Conservation (phyloP, 1,284 basidiomycete species). For the Hemileia vastatrix region DNA sequence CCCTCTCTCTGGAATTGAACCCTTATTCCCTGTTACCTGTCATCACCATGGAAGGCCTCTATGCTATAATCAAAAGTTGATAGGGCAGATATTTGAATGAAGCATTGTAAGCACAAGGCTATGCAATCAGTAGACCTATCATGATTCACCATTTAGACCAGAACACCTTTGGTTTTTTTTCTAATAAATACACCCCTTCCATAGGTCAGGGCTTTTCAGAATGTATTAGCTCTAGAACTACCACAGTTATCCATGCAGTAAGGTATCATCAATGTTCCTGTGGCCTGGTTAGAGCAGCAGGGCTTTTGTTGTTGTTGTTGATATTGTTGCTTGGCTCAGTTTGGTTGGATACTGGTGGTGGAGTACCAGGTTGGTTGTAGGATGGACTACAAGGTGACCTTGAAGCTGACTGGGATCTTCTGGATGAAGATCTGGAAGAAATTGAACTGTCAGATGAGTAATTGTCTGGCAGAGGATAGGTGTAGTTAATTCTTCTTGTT, state of each 20-base stretch:
- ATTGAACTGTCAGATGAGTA: too few species aligned
- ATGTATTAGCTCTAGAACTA: constrained; percentile 59
- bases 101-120: constrained; percentile 53
- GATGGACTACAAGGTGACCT: too few species aligned
- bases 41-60: constrained; percentile 52
- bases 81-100: constrained; percentile 57
- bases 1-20: constrained; percentile 48
- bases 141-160: constrained; percentile 54
- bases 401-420: too few species aligned
- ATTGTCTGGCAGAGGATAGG: too few species aligned
- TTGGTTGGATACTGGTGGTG: too few species aligned
- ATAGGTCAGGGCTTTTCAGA: constrained; percentile 53
- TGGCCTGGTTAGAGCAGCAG: too few species aligned
- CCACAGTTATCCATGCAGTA: constrained; percentile 58
- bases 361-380: too few species aligned
- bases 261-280: constrained; percentile 54
- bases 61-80: constrained; percentile 55
- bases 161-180: constrained; percentile 55
- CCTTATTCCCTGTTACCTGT: constrained; percentile 56
- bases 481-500: too few species aligned
- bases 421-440: too few species aligned
- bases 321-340: too few species aligned
- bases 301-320: too few species aligned
- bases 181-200: constrained; percentile 56
- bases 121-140: constrained; percentile 55